Evolutionary conservation across 2,329 filamentous ascomycete species (phyloP).

Genomic region (Epichloe coenophiala): DNA sequence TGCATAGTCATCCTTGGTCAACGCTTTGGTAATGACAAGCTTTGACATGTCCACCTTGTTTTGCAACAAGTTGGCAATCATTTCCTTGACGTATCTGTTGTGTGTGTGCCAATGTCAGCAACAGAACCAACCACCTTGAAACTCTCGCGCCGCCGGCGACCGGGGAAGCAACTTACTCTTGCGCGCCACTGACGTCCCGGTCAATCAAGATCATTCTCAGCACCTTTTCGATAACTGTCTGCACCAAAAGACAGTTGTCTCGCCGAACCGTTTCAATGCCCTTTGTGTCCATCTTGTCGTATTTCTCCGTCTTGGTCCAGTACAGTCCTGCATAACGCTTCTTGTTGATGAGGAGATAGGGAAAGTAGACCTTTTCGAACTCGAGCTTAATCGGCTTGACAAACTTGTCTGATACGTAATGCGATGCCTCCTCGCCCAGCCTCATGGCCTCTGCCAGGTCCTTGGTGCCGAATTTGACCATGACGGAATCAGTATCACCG

Average conservation of each 20-base stretch:
- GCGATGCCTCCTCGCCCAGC: conserved; percentile 82
- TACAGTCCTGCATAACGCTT: conserved; percentile 97
- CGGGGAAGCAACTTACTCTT: conserved; percentile 56
- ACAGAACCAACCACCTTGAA: neutral
- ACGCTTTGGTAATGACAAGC: conserved; percentile 93
- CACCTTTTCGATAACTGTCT: conserved; percentile 95
- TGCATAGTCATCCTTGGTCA: conserved; percentile 80
- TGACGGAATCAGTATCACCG: conserved; percentile 97
- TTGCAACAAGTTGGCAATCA: conserved; percentile 85
- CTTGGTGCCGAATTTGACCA: conserved; percentile 94
- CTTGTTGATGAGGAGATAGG: conserved; percentile 98
- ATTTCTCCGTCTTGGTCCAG: conserved; percentile 90
- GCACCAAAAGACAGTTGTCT: conserved; percentile 91
- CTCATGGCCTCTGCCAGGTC: conserved; percentile 86
- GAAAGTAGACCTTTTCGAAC: conserved; percentile 98
- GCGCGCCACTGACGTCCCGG: conserved; percentile 74
- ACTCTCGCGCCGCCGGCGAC: neutral
- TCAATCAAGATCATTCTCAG: conserved; percentile 93
- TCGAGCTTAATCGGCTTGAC: conserved; percentile 96
- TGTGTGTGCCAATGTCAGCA: conserved; percentile 1
- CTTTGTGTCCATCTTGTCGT: conserved; percentile 99
- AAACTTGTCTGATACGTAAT: conserved; percentile 83
- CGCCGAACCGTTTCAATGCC: conserved; percentile 95
- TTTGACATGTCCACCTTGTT: conserved; percentile 99
- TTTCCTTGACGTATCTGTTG: conserved; percentile 93